Evolutionary conservation across 1,284 basidiomycete species (phyloP).

Genomic region (Irpex sp.): DNA sequence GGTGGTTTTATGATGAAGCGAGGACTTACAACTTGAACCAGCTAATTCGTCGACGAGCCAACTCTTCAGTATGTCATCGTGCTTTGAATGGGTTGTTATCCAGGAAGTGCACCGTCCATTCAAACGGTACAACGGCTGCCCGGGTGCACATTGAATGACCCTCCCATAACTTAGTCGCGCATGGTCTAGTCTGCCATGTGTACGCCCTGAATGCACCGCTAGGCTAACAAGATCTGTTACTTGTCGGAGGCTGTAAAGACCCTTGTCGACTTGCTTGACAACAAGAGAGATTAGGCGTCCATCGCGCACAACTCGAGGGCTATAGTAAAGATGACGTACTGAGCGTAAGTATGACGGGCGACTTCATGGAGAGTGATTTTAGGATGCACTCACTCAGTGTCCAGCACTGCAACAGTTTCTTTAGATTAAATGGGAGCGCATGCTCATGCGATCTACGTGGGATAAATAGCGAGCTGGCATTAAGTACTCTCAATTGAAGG

Average conservation of each 20-base stretch:
- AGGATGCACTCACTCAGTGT: too few species aligned
- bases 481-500: too few species aligned
- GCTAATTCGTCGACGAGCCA: too few species aligned
- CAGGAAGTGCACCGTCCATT: not conserved
- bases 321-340: too few species aligned
- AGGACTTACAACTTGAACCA: too few species aligned
- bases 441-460: not conserved
- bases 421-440: not conserved
- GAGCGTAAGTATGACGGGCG: too few species aligned
- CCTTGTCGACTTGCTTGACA: not conserved
- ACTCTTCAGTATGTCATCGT: not conserved
- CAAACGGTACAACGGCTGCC: not conserved
- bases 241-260: not conserved
- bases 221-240: not conserved
- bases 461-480: not conserved
- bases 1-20: too few species aligned
- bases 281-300: not conserved
- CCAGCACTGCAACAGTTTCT: too few species aligned
- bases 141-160: not conserved
- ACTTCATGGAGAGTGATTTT: too few species aligned
- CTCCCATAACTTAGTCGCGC: too few species aligned
- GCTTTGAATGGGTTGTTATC: not conserved
- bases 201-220: too few species aligned
- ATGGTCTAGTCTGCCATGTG: too few species aligned
- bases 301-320: not conserved